Percentiles rank a stretch among this genome's conserved stretches.
phyloP scores from a whole-genome alignment of 2,329 filamentous ascomycete genomes.

The Pseudocercospora pini-densiflorae region DNA sequence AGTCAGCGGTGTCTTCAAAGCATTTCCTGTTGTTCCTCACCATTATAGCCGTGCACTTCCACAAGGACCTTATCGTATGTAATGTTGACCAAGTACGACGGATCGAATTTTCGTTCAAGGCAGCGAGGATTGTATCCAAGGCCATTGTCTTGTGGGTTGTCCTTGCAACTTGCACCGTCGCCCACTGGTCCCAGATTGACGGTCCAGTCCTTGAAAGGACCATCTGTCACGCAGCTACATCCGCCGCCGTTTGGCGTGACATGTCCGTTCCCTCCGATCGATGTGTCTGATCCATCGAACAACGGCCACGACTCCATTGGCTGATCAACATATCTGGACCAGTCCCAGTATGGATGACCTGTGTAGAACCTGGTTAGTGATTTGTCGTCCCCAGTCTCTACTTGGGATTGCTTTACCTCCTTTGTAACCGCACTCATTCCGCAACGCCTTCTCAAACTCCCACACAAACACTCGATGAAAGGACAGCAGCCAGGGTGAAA shows the following conservation, averaged over 20 bases:
- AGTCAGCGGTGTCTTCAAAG: not conserved
- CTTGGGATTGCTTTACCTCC: slow-evolving; percentile 11
- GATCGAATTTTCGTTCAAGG: slow-evolving; percentile 30
- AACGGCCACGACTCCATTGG: slow-evolving; percentile 53
- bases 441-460: slow-evolving; percentile 49
- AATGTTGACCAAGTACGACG: not conserved
- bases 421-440: slow-evolving; percentile 40
- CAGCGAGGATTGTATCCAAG: slow-evolving; percentile 42
- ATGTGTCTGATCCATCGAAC: slow-evolving; percentile 59
- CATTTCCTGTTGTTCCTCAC: not conserved
- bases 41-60: not conserved
- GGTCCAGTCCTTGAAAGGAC: slow-evolving; percentile 54
- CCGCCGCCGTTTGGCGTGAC: slow-evolving; percentile 48
- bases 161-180: slow-evolving; percentile 25
- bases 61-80: slow-evolving; percentile 19
- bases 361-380: slow-evolving; percentile 29
- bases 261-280: slow-evolving; percentile 36
- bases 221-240: slow-evolving; percentile 57
- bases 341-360: slow-evolving; percentile 57
- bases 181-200: slow-evolving; percentile 56
- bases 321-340: slow-evolving; percentile 49
- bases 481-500: slow-evolving; percentile 36
- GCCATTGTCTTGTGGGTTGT: slow-evolving; percentile 40
- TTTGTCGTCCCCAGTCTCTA: not conserved
- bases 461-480: slow-evolving; percentile 50